Percentiles rank a stretch among this genome's conserved stretches.
Evolutionary conservation across 148 eudicot species (phyloP).

Genomic region (Silene latifolia): DNA sequence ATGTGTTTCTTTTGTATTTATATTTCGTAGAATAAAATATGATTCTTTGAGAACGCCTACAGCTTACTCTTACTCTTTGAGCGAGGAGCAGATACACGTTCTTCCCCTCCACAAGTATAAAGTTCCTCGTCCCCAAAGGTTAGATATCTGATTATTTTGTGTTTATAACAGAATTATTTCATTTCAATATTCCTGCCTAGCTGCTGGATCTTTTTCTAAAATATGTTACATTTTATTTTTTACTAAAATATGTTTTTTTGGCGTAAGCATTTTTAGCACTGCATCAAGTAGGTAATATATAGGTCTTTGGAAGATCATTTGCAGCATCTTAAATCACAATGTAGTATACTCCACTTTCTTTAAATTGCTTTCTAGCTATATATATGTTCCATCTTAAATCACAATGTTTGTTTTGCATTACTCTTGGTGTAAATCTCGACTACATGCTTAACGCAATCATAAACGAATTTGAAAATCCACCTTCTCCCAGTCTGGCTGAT

Average conservation of each 20-base stretch:
- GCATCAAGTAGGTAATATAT: too few relatives aligned
- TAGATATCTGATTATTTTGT: slow-evolving; percentile 9
- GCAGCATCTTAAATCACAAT: too few relatives aligned
- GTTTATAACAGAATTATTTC: not conserved
- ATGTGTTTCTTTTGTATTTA: not conserved
- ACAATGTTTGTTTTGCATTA: too few relatives aligned
- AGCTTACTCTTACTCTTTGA: slow-evolving; percentile 68
- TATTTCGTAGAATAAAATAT: slow-evolving; percentile 70
- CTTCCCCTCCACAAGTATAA: slow-evolving; percentile 88
- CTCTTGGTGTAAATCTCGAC: too few relatives aligned
- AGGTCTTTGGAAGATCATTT: too few relatives aligned
- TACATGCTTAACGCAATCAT: not conserved
- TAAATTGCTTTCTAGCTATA: too few relatives aligned
- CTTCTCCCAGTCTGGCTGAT: not conserved
- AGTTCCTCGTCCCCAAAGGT: slow-evolving; percentile 52
- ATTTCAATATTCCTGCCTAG: not conserved
- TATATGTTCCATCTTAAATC: too few relatives aligned
- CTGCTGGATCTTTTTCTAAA: not conserved
- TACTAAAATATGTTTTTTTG: too few relatives aligned
- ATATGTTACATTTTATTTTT: too few relatives aligned
- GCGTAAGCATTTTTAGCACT: too few relatives aligned
- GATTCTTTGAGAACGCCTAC: slow-evolving; percentile 80
- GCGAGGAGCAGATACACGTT: slow-evolving; percentile 78
- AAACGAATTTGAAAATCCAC: not conserved
- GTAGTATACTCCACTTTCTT: too few relatives aligned